Conservation (phyloP, 352 stramenopile genomes). For the Phytophthora meadii region DNA sequence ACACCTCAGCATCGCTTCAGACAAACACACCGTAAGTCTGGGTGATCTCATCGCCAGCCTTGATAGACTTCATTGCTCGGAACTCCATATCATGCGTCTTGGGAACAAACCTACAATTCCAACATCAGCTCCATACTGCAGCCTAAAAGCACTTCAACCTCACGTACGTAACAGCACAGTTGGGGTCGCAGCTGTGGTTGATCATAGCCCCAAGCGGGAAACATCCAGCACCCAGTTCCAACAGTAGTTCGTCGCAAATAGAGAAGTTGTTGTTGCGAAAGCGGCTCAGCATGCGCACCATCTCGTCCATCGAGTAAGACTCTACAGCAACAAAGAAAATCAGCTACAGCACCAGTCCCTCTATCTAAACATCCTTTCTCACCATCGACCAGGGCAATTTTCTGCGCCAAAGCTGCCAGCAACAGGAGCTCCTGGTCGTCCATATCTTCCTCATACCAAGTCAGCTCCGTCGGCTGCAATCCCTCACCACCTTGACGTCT, state of each 20-base stretch:
- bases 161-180: slow-evolving; percentile 71
- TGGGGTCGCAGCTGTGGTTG: slow-evolving; percentile 80
- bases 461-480: slow-evolving; percentile 42
- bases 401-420: slow-evolving; percentile 53
- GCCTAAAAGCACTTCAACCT: background rate
- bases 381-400: slow-evolving; percentile 60
- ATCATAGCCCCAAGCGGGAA: slow-evolving; percentile 75
- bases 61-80: slow-evolving; percentile 59
- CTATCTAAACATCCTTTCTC: background rate
- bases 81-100: slow-evolving; percentile 58
- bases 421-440: slow-evolving; percentile 57
- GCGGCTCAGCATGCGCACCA: slow-evolving; percentile 73
- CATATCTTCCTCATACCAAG: slow-evolving; percentile 68
- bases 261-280: slow-evolving; percentile 85
- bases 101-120: slow-evolving; percentile 41
- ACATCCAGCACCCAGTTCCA: slow-evolving; percentile 66
- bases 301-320: slow-evolving; percentile 35
- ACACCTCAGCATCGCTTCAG: background rate
- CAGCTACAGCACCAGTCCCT: background rate
- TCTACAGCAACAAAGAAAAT: slow-evolving; percentile 22
- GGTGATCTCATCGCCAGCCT: slow-evolving; percentile 59
- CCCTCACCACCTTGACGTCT: slow-evolving; percentile 22
- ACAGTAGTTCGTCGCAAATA: slow-evolving; percentile 71
- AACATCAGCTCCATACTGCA: background rate
- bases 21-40: slow-evolving; percentile 63